These are phyloP conservation scores for Rhynchospora pubera DNA, from an alignment of 176 grass and related monocot genomes.

Conservation along the genomic window DNA sequence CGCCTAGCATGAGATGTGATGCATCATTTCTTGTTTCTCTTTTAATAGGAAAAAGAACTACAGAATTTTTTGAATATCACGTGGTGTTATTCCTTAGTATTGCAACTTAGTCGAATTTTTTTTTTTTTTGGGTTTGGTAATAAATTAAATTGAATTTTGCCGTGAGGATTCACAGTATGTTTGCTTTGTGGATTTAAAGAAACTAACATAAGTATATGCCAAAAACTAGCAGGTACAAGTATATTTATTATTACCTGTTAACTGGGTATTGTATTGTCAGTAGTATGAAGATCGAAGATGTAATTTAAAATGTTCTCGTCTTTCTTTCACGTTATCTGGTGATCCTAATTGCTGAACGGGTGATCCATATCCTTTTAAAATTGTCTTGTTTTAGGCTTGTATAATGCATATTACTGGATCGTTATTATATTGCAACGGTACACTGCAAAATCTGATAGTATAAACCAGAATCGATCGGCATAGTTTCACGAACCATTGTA, in stretches of 20 bases:
- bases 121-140: slow-evolving; percentile 2
- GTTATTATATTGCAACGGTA: background rate
- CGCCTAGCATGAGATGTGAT: slow-evolving; percentile 24
- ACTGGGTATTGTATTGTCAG: background rate
- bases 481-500: no score
- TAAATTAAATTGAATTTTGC: slow-evolving; percentile 10
- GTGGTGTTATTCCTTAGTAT: background rate
- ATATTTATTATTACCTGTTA: background rate
- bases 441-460: no score
- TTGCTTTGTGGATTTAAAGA: background rate
- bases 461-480: no score
- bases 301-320: background rate
- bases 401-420: background rate
- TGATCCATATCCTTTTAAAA: background rate
- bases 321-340: background rate
- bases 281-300: background rate
- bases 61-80: background rate
- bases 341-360: background rate
- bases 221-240: background rate
- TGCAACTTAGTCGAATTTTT: background rate
- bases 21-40: background rate
- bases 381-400: background rate
- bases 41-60: background rate
- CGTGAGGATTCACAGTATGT: background rate
- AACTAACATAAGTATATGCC: background rate